Conservation (phyloP, 768 basidiomycete species). For the Amanita inopinata region DNA sequence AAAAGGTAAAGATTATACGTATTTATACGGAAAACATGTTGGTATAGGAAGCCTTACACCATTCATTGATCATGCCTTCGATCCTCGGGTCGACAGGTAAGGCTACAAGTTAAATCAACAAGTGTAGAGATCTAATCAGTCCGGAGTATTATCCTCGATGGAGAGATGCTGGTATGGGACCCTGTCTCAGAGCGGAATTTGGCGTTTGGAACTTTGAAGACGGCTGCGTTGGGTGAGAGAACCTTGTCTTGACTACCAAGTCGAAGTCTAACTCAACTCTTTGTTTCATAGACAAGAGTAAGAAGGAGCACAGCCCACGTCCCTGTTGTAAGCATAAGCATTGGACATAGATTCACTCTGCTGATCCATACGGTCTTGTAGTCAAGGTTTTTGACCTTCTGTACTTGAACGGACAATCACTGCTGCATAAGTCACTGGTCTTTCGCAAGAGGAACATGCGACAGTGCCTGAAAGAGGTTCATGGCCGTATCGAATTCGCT, state of each 20-base stretch:
- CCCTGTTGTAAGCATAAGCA: constrained; percentile 69
- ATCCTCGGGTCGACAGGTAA: constrained; percentile 71
- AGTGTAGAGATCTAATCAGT: background rate
- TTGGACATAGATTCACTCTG: background rate
- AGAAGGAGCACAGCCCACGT: constrained; percentile 62
- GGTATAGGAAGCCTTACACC: constrained; percentile 86
- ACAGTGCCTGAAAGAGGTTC: constrained; percentile 54
- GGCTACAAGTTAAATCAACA: constrained; percentile 18
- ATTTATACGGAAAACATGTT: constrained; percentile 81
- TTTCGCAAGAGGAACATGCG: constrained; percentile 75
- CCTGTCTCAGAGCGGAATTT: constrained; percentile 80
- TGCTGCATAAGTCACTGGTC: constrained; percentile 60
- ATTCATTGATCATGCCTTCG: constrained; percentile 68
- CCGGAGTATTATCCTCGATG: constrained; percentile 82
- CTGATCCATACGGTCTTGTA: constrained; percentile 19
- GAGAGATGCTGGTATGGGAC: constrained; percentile 99
- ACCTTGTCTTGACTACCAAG: no score
- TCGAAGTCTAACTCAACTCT: background rate
- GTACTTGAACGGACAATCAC: constrained; percentile 75
- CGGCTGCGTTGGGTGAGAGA: constrained; percentile 78
- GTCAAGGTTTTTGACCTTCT: constrained; percentile 96
- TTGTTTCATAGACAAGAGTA: constrained; percentile 47
- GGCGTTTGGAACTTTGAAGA: constrained; percentile 91
- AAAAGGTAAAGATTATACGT: constrained; percentile 86
- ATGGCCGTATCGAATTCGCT: constrained; percentile 76